These are phyloP conservation scores for Candida patagonica DNA, from an alignment of 805 yeast species.

Conservation along the genomic window DNA sequence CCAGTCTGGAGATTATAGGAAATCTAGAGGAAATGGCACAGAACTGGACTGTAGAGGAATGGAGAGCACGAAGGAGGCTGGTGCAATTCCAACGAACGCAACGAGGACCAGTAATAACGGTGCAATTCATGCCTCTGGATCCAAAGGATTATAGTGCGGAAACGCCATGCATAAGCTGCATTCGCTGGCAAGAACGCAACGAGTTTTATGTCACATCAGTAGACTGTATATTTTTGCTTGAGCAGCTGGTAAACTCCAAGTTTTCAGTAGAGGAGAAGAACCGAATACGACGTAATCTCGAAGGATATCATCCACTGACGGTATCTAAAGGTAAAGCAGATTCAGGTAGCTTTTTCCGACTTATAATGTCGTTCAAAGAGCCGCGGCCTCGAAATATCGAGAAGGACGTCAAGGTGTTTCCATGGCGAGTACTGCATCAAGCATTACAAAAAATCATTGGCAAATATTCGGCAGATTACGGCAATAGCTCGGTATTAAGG, in stretches of 20 bases:
- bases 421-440: slow-evolving; percentile 43
- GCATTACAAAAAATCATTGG: slow-evolving; percentile 51
- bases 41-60: slow-evolving; percentile 42
- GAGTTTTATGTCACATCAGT: slow-evolving; percentile 53
- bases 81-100: slow-evolving; percentile 38
- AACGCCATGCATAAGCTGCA: slow-evolving; percentile 47
- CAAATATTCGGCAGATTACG: slow-evolving; percentile 37
- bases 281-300: slow-evolving; percentile 57
- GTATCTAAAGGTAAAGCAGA: slow-evolving; percentile 40
- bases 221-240: slow-evolving; percentile 50
- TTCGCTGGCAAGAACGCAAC: slow-evolving; percentile 43
- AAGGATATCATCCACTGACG: slow-evolving; percentile 52
- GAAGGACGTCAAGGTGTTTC: slow-evolving; percentile 59
- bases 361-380: slow-evolving; percentile 50
- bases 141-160: slow-evolving; percentile 31
- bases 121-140: slow-evolving; percentile 32
- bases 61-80: slow-evolving; percentile 35
- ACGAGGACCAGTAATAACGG: slow-evolving; percentile 27
- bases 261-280: slow-evolving; percentile 63
- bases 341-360: slow-evolving; percentile 32
- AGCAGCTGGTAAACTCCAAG: slow-evolving; percentile 43
- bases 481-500: not conserved
- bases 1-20: slow-evolving; percentile 23
- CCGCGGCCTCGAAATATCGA: slow-evolving; percentile 65
- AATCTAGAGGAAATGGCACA: slow-evolving; percentile 30